Evolutionary conservation across 306 rosid genomes (phyloP).

Genomic region (Psophocarpus tetragonolobus): DNA sequence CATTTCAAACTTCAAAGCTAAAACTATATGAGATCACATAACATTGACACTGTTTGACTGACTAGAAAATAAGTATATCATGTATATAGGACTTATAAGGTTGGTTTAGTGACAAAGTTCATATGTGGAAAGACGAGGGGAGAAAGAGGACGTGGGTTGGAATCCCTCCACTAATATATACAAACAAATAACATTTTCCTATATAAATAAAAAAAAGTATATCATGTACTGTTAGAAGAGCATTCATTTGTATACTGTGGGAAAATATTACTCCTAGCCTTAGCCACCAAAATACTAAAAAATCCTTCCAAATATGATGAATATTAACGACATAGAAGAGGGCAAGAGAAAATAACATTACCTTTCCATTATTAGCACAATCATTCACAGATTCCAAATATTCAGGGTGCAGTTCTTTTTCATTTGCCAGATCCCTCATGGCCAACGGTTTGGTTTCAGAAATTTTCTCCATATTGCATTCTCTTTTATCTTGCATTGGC

Average conservation of each 20-base stretch:
- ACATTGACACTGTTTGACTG: neutral
- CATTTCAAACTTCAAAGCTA: neutral
- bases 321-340: constrained; percentile 17
- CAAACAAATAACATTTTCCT: no score
- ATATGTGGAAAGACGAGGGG: no score
- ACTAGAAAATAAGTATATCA: constrained; percentile 1
- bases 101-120: no score
- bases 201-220: constrained; percentile 12
- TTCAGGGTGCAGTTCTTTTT: constrained; percentile 41
- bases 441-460: constrained; percentile 41
- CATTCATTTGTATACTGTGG: constrained; percentile 10
- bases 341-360: constrained; percentile 24
- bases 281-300: constrained; percentile 17
- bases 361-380: constrained; percentile 48
- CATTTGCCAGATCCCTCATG: constrained; percentile 34
- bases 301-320: constrained; percentile 20
- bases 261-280: constrained; percentile 4
- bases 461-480: constrained; percentile 29
- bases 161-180: no score
- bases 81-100: no score
- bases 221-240: neutral
- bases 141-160: no score
- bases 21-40: neutral
- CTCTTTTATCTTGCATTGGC: constrained; percentile 38
- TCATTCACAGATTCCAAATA: constrained; percentile 33